phyloP scores from a whole-genome alignment of 2,329 filamentous ascomycete genomes.

The Thelonectria discophora region DNA sequence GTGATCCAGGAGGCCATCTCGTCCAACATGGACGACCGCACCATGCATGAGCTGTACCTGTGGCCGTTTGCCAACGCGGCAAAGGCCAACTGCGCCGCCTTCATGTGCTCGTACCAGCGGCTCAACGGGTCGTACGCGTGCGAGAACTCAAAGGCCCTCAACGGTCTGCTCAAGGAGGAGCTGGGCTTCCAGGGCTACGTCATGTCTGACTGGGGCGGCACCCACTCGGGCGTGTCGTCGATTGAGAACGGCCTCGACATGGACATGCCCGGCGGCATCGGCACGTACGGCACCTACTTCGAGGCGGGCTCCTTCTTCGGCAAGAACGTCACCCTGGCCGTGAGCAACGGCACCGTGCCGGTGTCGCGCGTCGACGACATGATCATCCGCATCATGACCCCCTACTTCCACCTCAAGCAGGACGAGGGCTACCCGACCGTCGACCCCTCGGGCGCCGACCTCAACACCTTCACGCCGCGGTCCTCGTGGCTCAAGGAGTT shows the following conservation, averaged over 20 bases:
- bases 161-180: conserved; percentile 60
- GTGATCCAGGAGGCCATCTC: conserved; percentile 45
- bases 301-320: conserved; percentile 54
- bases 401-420: conserved; percentile 60
- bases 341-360: conserved; percentile 58
- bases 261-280: conserved; percentile 59
- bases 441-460: conserved; percentile 56
- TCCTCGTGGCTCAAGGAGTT: conserved; percentile 54
- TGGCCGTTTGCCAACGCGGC: conserved; percentile 49
- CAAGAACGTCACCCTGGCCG: conserved; percentile 54
- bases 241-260: conserved; percentile 59
- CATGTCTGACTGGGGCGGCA: conserved; percentile 56
- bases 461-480: conserved; percentile 59
- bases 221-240: conserved; percentile 52
- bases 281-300: conserved; percentile 43
- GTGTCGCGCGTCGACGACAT: conserved; percentile 56
- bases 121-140: conserved; percentile 61
- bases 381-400: conserved; percentile 62
- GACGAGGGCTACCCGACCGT: conserved; percentile 55
- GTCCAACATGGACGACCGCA: conserved; percentile 65
- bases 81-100: conserved; percentile 44
- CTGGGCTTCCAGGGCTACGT: conserved; percentile 59
- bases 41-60: conserved; percentile 62
- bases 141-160: conserved; percentile 58
- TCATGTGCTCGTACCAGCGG: conserved; percentile 57